Percentiles rank a stretch among this genome's conserved stretches.
Evolutionary conservation across 306 rosid genomes (phyloP).

Genomic region (Inga laurina): DNA sequence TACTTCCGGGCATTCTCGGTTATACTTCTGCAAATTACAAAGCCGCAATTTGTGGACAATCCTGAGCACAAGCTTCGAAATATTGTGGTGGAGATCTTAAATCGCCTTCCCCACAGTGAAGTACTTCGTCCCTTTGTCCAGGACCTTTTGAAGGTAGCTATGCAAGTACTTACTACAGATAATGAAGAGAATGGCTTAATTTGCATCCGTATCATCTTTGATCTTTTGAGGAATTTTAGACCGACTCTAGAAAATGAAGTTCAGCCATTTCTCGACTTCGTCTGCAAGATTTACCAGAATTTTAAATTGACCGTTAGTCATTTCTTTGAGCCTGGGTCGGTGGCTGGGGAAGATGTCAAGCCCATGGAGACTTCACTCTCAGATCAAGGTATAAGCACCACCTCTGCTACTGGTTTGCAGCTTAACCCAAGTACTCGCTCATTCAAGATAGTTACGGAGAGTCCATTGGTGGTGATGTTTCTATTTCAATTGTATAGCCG

Average conservation of each 20-base stretch:
- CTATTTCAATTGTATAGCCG: constrained; percentile 91
- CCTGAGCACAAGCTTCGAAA: constrained; percentile 91
- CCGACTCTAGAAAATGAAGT: constrained; percentile 89
- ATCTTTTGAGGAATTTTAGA: constrained; percentile 91
- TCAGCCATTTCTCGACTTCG: constrained; percentile 93
- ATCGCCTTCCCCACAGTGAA: constrained; percentile 96
- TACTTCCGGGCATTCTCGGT: constrained; percentile 81
- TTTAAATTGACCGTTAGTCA: constrained; percentile 81
- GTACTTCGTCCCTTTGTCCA: constrained; percentile 97
- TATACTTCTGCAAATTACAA: constrained; percentile 73
- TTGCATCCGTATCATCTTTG: constrained; percentile 89
- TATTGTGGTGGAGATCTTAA: constrained; percentile 89
- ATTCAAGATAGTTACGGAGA: constrained; percentile 92
- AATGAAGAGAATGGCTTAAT: constrained; percentile 94
- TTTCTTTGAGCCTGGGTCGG: constrained; percentile 74
- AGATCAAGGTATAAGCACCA: constrained; percentile 55
- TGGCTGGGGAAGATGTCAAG: constrained; percentile 68
- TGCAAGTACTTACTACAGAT: constrained; percentile 92
- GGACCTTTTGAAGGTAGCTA: constrained; percentile 93
- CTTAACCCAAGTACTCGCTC: constrained; percentile 95
- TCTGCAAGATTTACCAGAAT: constrained; percentile 89
- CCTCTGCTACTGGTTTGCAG: constrained; percentile 62
- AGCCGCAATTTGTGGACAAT: constrained; percentile 82
- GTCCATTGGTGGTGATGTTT: constrained; percentile 98
- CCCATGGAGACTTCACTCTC: constrained; percentile 77